Evolutionary conservation across 352 stramenopile genomes (phyloP), one percentile per base, ranked within the genome.

Genomic region (Aphanomyces stellatus): DNA sequence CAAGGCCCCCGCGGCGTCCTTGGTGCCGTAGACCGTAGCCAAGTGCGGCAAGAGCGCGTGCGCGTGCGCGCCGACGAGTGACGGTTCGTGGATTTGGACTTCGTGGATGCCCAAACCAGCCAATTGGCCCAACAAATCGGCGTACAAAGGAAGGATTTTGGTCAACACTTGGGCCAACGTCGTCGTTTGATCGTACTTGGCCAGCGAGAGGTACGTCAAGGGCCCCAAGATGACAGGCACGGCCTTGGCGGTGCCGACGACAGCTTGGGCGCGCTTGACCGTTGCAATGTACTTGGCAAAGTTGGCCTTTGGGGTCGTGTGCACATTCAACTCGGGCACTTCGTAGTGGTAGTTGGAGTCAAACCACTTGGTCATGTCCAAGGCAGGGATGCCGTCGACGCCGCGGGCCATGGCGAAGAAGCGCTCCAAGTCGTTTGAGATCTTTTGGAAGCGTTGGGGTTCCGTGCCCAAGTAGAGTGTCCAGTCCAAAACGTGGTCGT

Each of bases 311-410:
- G 90, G 78, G 48, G 78, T 70, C 19, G 79, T 87, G 64, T 82
- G 82, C 28, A 79, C 78, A 71, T 79, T 89, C 24, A 96, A 73
- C 81, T 98, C 91, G 1, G 91, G 89, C 46, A 97, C 89, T 73
- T 96, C 90, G 82, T 97, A 98, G 81, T 98, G 91, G 76, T 97
- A 98, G 85, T 98, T 98, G 42, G 85, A 93, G 76, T 96, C 91
- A 73, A 97, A 97, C 87, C 88, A 97, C 79, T 97, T 96, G 73
- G 87, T 97, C 91, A 97, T 97, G 72, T 96, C 91, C 37, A 98
- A 80, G 6, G 91, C 91, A 8, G 79, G 76, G 72, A 94, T 95
- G 65, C 87, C 88, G 72, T 97, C 88, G 3, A 94, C 77, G 49
- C 90, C 90, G 51, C 89, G 84, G 4, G 88, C 87, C 88, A 97